Evolutionary conservation across 108 stramenopile species (phyloP), one percentile per base, ranked within the genome.

Genomic region (Heterococcus sp.): DNA sequence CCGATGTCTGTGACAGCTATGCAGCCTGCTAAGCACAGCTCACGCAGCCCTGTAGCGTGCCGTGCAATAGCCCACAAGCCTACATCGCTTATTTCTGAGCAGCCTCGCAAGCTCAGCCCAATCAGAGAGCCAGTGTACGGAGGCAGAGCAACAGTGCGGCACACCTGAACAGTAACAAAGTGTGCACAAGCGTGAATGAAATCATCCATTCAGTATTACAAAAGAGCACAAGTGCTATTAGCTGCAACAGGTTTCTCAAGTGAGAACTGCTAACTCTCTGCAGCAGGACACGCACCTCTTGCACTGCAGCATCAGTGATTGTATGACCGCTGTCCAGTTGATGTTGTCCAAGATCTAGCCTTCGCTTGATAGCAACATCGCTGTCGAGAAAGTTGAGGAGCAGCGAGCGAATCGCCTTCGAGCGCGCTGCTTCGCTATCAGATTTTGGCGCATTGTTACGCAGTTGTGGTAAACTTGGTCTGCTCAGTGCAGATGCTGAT

Each of bases 241-340:
- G n/a, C n/a, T n/a, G n/a, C n/a, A n/a, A n/a, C n/a, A n/a, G n/a
- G n/a, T n/a, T n/a, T n/a, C n/a, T n/a, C n/a, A n/a, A n/a, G n/a
- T n/a, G n/a, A n/a, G n/a, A n/a, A n/a, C n/a, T n/a, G n/a, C n/a
- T n/a, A n/a, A n/a, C n/a, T n/a, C n/a, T n/a, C 46, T 58, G 46
- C 46, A 21, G 46, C 14, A 8, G 21, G 14, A 21, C 46, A 21
- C 46, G 46, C 46, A 81, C 58, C 71, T 87, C 87, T 37, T 86
- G 85, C 37, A 87, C 83, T n/a, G 67, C 84, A 14, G 83, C 85
- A 65, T 87, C 84, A n/a, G 87, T 87, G 3, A 87, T 73, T 3
- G 78, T 26, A 21, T 66, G 84, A 2, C 77, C 77, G 4, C 76
- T 77, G 65, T 85, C 85, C 21, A 70, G 14, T 21, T 58, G 46